phyloP scores from a whole-genome alignment of 106 monocot genomes.

The Ottelia alismoides region DNA sequence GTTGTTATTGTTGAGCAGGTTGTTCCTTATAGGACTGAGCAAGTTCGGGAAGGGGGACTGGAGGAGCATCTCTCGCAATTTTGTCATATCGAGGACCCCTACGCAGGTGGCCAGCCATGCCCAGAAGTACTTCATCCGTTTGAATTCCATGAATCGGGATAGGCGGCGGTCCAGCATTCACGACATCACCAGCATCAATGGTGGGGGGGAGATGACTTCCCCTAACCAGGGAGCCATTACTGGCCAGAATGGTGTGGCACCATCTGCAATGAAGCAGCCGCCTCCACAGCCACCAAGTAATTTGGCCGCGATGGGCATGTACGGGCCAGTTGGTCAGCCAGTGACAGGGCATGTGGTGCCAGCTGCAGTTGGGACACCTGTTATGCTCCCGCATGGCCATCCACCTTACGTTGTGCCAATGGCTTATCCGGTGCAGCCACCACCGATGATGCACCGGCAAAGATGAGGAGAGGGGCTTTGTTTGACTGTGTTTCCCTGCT shows the following conservation, averaged over 20 bases:
- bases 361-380: conserved; percentile 62
- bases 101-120: conserved; percentile 96
- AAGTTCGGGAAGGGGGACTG: conserved; percentile 95
- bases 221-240: conserved; percentile 42
- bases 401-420: conserved; percentile 54
- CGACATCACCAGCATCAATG: conserved; percentile 63
- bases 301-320: conserved; percentile 28
- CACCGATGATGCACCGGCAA: conserved; percentile 52
- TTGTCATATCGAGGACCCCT: conserved; percentile 72
- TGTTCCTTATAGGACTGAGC: conserved; percentile 78
- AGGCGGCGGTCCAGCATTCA: conserved; percentile 83
- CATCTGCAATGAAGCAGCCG: conserved; percentile 29
- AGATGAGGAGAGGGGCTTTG: no score
- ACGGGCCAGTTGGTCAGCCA: conserved; percentile 45
- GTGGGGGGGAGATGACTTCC: conserved; percentile 35
- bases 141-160: conserved; percentile 82
- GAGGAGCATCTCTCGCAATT: conserved; percentile 96
- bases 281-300: no score
- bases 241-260: conserved; percentile 16
- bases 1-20: conserved; percentile 14
- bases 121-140: conserved; percentile 89
- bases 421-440: conserved; percentile 46
- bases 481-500: no score
- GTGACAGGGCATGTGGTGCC: conserved; percentile 46
- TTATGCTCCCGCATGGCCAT: conserved; percentile 62